Evolutionary conservation across 1,139 yeast species (phyloP), one percentile per base, ranked within the genome.

Genomic region (Magnusiomyces ingens): DNA sequence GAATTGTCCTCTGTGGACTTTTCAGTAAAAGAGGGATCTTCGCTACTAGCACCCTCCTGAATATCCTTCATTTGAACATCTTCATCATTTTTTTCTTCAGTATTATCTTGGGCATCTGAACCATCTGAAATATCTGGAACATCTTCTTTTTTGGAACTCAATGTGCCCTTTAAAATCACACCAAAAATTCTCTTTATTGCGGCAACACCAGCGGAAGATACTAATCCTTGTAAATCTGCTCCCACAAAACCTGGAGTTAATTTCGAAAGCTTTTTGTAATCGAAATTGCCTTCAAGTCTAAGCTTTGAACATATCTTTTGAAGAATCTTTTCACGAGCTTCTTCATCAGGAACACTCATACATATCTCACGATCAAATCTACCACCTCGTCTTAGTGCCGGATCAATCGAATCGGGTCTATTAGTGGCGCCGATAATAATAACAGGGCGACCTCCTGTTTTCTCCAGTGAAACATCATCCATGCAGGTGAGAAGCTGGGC

Each of bases 181-280:
- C 53, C 51, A 29, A 93, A 91, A 5, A 94, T 91, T 62, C 99
- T 77, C 66, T 91, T 91, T 58, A 93, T 91, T 1, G 99, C 98
- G 57, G 89, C 80, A 29, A 91, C 86, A 53, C 99, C 99, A 0
- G 99, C 96, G 1, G 97, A 97, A 0, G 97, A 84, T 0, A 90
- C 95, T 57, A 93, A 76, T 22, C 98, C 95, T 63, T 90, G 90
- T 61, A 93, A 76, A 74, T 93, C 99, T 1, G 99, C 99, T 47
- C 99, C 99, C 2, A 93, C 99, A 69, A 84, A 93, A 13, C 99
- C 99, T 0, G 99, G 98, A 0, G 99, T 94, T 72, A 89, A 73
- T 65, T 91, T 91, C 1, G 99, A 96, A 50, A 93, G 73, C 58
- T 79, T 79, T 50, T 73, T 69, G 65, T 81, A 88, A 60, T 91